A percentile compares a stretch with the other conserved stretches of the same genome.
phyloP scores from a whole-genome alignment of 495 filamentous ascomycete species.

The Xylaria acuta region DNA sequence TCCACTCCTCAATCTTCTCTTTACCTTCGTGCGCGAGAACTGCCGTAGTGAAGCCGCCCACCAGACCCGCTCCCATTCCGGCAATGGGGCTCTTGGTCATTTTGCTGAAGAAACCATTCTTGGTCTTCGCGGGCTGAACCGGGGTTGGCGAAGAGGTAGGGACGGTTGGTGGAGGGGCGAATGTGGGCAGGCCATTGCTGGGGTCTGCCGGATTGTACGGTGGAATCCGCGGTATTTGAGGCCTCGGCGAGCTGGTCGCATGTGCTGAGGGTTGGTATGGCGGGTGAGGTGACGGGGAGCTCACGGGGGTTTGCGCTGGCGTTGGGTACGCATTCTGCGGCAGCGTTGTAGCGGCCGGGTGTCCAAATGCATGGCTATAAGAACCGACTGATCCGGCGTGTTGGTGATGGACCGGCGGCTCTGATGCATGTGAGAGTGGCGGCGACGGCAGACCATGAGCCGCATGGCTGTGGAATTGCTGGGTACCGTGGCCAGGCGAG shows the following conservation, averaged over 20 bases:
- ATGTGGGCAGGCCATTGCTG: conserved; percentile 1
- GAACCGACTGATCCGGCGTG: conserved; percentile 8
- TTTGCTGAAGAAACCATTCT: conserved; percentile 19
- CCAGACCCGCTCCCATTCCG: conserved; percentile 10
- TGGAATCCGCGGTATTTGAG: conserved; percentile 23
- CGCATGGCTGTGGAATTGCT: background rate
- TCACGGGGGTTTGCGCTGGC: conserved; percentile 20
- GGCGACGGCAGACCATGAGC: conserved; percentile 8
- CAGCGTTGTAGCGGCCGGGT: background rate
- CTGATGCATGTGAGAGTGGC: background rate
- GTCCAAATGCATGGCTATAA: background rate
- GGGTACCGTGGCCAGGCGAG: background rate
- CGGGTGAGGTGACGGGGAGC: background rate
- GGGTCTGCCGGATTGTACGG: conserved; percentile 21
- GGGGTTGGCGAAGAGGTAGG: background rate
- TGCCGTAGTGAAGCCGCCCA: conserved; percentile 9
- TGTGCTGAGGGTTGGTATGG: background rate
- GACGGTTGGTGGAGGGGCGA: conserved; percentile 13
- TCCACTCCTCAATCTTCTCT: conserved; percentile 23
- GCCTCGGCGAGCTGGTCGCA: background rate
- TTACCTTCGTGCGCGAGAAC: conserved; percentile 23
- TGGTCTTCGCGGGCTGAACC: conserved; percentile 9
- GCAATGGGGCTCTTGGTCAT: conserved; percentile 20
- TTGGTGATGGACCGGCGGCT: background rate
- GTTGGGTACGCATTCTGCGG: conserved; percentile 17